Percentiles rank a stretch among this genome's conserved stretches.
These are phyloP conservation scores for Raffaelea albimanens DNA, from an alignment of 2,329 filamentous ascomycete genomes.

Conservation along the genomic window DNA sequence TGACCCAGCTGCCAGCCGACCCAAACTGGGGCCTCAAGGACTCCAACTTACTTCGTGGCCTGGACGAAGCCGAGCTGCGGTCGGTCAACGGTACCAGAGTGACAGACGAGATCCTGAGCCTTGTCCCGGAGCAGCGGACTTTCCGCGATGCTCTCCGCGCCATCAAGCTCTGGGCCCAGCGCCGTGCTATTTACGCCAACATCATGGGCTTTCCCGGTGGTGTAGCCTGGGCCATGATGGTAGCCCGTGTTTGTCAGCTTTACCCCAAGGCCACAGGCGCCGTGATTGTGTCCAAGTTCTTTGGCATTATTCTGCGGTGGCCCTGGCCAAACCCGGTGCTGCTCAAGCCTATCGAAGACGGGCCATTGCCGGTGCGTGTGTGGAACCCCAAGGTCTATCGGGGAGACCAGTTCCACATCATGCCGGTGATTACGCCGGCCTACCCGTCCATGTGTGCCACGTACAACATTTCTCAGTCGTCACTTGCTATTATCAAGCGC, in stretches of 20 bases:
- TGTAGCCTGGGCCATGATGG: conserved; percentile 96
- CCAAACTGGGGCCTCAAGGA: conserved; percentile 69
- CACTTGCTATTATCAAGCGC: conserved; percentile 70
- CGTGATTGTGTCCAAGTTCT: conserved; percentile 88
- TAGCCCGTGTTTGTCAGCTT: conserved; percentile 89
- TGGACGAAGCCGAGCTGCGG: conserved; percentile 79
- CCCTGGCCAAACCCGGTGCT: conserved; percentile 90
- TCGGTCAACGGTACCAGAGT: conserved; percentile 92
- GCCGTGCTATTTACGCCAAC: conserved; percentile 87
- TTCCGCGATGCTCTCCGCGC: conserved; percentile 84
- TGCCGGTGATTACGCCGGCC: conserved; percentile 96
- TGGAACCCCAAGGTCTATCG: conserved; percentile 93
- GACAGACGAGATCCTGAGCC: conserved; percentile 79
- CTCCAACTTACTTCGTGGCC: conserved; percentile 71
- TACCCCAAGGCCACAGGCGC: conserved; percentile 88
- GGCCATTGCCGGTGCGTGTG: conserved; percentile 69
- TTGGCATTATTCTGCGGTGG: conserved; percentile 84
- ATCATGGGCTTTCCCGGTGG: conserved; percentile 95
- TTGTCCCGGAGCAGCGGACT: conserved; percentile 82
- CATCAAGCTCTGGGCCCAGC: conserved; percentile 93
- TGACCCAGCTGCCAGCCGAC: conserved; percentile 59
- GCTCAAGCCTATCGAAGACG: conserved; percentile 78
- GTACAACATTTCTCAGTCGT: conserved; percentile 84
- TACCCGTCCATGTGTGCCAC: conserved; percentile 98
- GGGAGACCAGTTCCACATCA: conserved; percentile 75